phyloP scores from a whole-genome alignment of 1,284 basidiomycete species.

The Cryptococcus sp. region DNA sequence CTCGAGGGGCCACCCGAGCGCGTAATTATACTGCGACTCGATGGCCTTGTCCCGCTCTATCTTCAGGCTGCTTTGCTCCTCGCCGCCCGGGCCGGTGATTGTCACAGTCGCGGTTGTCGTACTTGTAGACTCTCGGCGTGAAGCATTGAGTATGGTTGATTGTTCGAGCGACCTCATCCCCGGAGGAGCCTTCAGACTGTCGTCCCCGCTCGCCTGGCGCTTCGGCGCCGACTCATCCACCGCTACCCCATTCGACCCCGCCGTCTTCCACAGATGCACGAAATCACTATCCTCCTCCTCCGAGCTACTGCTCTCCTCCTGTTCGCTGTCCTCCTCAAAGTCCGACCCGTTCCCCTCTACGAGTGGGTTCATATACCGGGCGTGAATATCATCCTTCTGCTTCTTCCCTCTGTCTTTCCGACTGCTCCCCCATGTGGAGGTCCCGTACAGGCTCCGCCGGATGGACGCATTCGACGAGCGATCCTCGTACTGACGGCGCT shows the following conservation, averaged over 20 bases:
- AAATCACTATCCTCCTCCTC: conserved; percentile 11
- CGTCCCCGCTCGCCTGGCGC: background rate
- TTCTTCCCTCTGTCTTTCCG: background rate
- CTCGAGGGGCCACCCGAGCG: conserved; percentile 72
- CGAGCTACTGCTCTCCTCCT: background rate
- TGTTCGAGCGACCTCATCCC: conserved; percentile 10
- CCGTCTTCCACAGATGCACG: conserved; percentile 12
- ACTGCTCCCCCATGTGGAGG: background rate
- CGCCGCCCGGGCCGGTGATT: background rate
- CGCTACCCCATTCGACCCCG: background rate
- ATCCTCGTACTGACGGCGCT: background rate
- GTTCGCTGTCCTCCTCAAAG: conserved; percentile 6
- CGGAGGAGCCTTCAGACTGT: background rate
- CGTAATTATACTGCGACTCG: conserved; percentile 38
- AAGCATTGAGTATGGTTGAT: conserved; percentile 9
- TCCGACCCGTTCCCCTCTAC: background rate
- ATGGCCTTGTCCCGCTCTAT: conserved; percentile 18
- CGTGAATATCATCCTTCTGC: conserved; percentile 5
- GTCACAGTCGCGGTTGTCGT: conserved; percentile 9
- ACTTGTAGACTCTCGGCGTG: conserved; percentile 11
- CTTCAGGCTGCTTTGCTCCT: conserved; percentile 2
- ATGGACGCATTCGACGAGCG: conserved; percentile 4
- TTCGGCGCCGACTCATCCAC: background rate
- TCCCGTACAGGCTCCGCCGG: background rate
- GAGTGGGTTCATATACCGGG: conserved; percentile 2